These are phyloP conservation scores for Cytospora paraplurivora DNA, from an alignment of 2,329 filamentous ascomycete species.

Conservation along the genomic window DNA sequence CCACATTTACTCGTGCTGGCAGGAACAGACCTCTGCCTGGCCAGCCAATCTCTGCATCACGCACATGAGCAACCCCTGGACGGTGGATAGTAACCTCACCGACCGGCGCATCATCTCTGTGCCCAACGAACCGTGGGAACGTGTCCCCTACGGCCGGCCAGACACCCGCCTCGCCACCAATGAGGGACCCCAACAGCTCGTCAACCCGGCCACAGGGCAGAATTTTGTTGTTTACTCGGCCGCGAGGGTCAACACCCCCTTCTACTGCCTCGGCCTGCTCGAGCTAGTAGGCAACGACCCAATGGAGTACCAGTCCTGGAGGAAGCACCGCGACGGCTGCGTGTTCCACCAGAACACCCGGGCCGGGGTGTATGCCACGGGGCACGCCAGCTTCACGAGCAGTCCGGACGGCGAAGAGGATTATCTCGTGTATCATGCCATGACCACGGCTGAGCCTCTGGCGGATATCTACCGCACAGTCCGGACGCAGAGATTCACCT, in stretches of 20 bases:
- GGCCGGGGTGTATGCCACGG: constrained; percentile 39
- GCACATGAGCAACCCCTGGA: constrained; percentile 40
- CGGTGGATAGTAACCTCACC: constrained; percentile 37
- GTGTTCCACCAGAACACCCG: constrained; percentile 41
- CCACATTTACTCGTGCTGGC: constrained; percentile 43
- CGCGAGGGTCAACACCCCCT: constrained; percentile 42
- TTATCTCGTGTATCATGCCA: constrained; percentile 42
- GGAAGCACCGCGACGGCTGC: constrained; percentile 39
- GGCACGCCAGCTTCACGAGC: constrained; percentile 40
- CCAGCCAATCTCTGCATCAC: constrained; percentile 42
- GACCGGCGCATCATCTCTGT: constrained; percentile 40
- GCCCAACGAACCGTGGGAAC: constrained; percentile 41
- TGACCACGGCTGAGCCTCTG: constrained; percentile 38
- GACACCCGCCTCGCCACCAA: constrained; percentile 40
- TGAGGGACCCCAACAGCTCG: constrained; percentile 41
- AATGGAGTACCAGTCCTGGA: constrained; percentile 42
- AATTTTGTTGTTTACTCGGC: constrained; percentile 42
- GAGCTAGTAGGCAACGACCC: constrained; percentile 41
- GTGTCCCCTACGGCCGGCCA: constrained; percentile 40
- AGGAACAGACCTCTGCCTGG: constrained; percentile 40
- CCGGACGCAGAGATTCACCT: constrained; percentile 39
- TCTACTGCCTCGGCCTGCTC: constrained; percentile 42
- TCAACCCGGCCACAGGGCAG: constrained; percentile 41
- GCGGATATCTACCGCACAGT: constrained; percentile 39
- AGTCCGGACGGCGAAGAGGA: constrained; percentile 39